Evolutionary conservation across 1,139 yeast species (phyloP).

Genomic region (Pichia kudriavzevii): DNA sequence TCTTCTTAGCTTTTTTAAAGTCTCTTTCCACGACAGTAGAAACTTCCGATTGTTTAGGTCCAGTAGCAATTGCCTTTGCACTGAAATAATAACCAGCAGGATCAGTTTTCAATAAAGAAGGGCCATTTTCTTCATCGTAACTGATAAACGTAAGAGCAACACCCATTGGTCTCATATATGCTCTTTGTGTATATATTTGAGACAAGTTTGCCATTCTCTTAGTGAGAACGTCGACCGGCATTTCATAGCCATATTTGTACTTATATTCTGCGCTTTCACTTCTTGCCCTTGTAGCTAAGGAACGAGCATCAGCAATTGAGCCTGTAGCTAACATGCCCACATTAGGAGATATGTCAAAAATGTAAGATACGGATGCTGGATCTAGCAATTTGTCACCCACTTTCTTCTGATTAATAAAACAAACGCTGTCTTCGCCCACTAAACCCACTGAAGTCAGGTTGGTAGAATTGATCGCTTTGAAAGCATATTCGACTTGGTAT

Average conservation of each 20-base stretch:
- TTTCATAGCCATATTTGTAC: constrained; percentile 91
- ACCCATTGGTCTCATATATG: constrained; percentile 98
- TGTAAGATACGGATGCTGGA: constrained; percentile 73
- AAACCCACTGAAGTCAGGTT: constrained; percentile 85
- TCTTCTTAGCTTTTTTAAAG: constrained; percentile 55
- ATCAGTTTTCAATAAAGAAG: constrained; percentile 87
- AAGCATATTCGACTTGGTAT: constrained; percentile 96
- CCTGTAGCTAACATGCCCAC: constrained; percentile 95
- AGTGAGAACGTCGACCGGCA: constrained; percentile 91
- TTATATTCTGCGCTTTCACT: constrained; percentile 92
- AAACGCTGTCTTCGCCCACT: constrained; percentile 84
- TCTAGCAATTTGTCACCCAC: constrained; percentile 93
- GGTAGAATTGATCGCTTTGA: constrained; percentile 91
- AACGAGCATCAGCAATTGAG: constrained; percentile 92
- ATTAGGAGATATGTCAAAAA: constrained; percentile 72
- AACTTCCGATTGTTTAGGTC: constrained; percentile 96
- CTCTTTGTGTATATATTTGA: constrained; percentile 94
- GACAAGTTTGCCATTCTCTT: constrained; percentile 93
- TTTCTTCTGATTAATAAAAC: constrained; percentile 86
- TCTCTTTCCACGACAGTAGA: constrained; percentile 86
- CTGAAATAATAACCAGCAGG: constrained; percentile 97
- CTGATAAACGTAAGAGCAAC: constrained; percentile 86
- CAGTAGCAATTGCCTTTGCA: constrained; percentile 88
- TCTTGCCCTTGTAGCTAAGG: constrained; percentile 84
- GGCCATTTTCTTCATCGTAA: constrained; percentile 83